Evolutionary conservation across 2,329 filamentous ascomycete species (phyloP).

Genomic region (Penicillium sp.): DNA sequence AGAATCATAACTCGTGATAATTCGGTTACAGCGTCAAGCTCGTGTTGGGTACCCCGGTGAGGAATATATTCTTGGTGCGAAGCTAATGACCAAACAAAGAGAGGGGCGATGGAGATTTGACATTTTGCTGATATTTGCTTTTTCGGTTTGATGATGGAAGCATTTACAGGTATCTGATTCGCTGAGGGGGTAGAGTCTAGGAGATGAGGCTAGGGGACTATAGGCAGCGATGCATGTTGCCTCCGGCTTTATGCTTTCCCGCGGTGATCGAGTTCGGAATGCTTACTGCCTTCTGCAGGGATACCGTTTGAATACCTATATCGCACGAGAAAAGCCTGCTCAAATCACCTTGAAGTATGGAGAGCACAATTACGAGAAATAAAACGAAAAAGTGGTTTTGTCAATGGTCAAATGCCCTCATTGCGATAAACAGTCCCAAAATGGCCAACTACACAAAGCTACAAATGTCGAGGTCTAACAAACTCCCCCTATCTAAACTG

Average conservation of each 20-base stretch:
- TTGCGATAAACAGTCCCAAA: background rate
- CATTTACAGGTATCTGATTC: conserved; percentile 14
- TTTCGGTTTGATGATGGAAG: conserved; percentile 9
- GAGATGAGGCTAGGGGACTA: conserved; percentile 14
- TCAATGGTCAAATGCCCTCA: background rate
- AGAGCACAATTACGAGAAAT: background rate
- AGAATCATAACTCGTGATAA: background rate
- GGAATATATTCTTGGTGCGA: background rate
- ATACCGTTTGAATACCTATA: background rate
- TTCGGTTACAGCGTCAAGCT: conserved; percentile 13
- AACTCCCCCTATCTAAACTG: background rate
- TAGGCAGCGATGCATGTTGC: conserved; percentile 1
- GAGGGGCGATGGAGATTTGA: conserved; percentile 1
- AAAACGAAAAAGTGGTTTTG: background rate
- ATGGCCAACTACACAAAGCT: background rate
- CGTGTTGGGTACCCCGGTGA: background rate
- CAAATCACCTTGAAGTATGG: background rate
- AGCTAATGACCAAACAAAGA: background rate
- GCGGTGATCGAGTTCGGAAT: background rate
- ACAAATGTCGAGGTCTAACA: background rate
- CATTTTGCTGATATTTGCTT: conserved; percentile 14
- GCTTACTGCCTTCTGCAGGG: background rate
- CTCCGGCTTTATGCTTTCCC: background rate
- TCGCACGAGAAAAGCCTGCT: background rate
- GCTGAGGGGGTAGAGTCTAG: background rate